Evolutionary conservation across 371 early-diverging fungal species (phyloP).

Genomic region (Mycotypha africana): DNA sequence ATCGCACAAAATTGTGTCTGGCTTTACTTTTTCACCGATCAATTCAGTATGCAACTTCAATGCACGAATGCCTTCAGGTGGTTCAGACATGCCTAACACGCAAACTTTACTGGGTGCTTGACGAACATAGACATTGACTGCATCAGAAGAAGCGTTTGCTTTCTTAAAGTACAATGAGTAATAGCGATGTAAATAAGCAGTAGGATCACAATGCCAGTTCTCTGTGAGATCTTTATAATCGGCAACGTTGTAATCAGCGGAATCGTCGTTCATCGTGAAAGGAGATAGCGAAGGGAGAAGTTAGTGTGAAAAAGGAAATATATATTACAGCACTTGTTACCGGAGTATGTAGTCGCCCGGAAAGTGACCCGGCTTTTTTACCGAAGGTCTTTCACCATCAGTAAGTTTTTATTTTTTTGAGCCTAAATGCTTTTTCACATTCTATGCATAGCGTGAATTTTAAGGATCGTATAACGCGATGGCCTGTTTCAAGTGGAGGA

Average conservation of each 20-base stretch:
- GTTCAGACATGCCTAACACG: constrained; percentile 28
- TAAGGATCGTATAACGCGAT: too few relatives aligned
- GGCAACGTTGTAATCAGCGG: constrained; percentile 26
- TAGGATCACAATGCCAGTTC: constrained; percentile 25
- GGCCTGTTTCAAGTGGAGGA: too few relatives aligned
- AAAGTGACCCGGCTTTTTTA: too few relatives aligned
- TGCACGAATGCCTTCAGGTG: constrained; percentile 1
- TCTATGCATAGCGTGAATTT: too few relatives aligned
- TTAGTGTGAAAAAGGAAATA: too few relatives aligned
- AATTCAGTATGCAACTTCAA: constrained; percentile 5
- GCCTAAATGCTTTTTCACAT: too few relatives aligned
- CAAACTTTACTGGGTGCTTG: constrained; percentile 50
- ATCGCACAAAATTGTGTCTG: constrained; percentile 21
- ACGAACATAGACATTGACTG: constrained; percentile 27
- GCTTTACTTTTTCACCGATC: constrained; percentile 23
- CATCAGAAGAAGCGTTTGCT: constrained; percentile 1
- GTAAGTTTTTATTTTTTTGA: too few relatives aligned
- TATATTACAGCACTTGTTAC: too few relatives aligned
- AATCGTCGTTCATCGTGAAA: too few relatives aligned
- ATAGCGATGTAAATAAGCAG: constrained; percentile 30
- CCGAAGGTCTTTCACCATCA: too few relatives aligned
- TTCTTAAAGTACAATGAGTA: constrained; percentile 33
- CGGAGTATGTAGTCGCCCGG: too few relatives aligned
- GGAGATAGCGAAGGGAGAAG: too few relatives aligned
- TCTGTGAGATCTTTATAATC: constrained; percentile 13